phyloP scores from a whole-genome alignment of 352 stramenopile species.

The Saprolegnia parasitica region DNA sequence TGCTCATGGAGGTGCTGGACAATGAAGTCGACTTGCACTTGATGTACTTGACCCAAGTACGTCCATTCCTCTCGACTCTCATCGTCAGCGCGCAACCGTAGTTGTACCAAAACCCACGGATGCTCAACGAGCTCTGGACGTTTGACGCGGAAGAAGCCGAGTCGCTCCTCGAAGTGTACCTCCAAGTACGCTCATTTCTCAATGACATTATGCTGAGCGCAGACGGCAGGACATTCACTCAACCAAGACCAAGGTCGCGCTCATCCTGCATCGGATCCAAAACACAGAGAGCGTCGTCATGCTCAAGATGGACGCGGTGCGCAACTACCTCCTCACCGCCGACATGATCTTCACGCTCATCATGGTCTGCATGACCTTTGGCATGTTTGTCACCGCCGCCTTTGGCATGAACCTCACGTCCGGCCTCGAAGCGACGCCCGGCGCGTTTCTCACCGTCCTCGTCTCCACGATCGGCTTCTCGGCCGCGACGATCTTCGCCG shows the following conservation, averaged over 20 bases:
- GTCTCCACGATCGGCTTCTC: conserved; percentile 37
- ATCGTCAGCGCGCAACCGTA: neutral
- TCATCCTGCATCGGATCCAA: conserved; percentile 71
- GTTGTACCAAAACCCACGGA: conserved; percentile 49
- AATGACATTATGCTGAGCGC: neutral
- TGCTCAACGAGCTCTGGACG: conserved; percentile 54
- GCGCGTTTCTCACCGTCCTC: conserved; percentile 60
- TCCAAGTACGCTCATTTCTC: conserved; percentile 34
- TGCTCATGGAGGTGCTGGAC: conserved; percentile 63
- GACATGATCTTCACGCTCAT: conserved; percentile 70
- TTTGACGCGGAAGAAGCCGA: conserved; percentile 74
- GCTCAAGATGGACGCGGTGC: conserved; percentile 72
- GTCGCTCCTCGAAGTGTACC: conserved; percentile 68
- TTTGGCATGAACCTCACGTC: conserved; percentile 76
- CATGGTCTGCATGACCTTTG: conserved; percentile 56
- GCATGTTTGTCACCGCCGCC: conserved; percentile 58
- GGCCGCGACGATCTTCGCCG: conserved; percentile 42
- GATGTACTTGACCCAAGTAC: conserved; percentile 54
- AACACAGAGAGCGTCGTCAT: conserved; percentile 76
- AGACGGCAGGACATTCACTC: conserved; percentile 54
- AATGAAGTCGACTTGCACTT: conserved; percentile 62
- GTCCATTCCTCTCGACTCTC: neutral
- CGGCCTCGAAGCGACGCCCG: conserved; percentile 37
- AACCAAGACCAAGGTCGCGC: conserved; percentile 59
- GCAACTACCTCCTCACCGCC: conserved; percentile 72